A percentile compares a stretch with the other conserved stretches of the same genome.
phyloP scores from a whole-genome alignment of 495 filamentous ascomycete genomes.

The Aspergillus indologenus region DNA sequence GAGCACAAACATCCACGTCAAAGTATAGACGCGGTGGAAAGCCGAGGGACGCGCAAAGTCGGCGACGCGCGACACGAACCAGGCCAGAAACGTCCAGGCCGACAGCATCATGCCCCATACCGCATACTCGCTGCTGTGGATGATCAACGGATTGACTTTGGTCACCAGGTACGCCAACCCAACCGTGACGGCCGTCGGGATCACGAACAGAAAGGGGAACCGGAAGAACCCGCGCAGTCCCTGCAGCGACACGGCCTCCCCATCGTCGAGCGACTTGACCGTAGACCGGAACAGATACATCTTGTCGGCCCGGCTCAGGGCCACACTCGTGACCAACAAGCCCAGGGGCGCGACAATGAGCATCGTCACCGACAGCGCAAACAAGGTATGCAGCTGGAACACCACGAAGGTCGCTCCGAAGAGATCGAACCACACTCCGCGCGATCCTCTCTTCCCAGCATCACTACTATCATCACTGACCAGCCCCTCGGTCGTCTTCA shows the following conservation, averaged over 20 bases:
- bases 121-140: constrained; percentile 81
- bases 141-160: constrained; percentile 81
- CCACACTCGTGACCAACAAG: constrained; percentile 63
- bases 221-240: constrained; percentile 81
- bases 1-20: constrained; percentile 77
- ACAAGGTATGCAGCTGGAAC: constrained; percentile 74
- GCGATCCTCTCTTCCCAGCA: constrained; percentile 61
- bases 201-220: constrained; percentile 71
- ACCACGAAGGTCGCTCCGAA: constrained; percentile 80
- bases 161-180: constrained; percentile 71
- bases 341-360: constrained; percentile 73
- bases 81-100: constrained; percentile 74
- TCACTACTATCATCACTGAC: constrained; percentile 66
- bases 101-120: constrained; percentile 86
- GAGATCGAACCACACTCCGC: constrained; percentile 91
- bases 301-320: constrained; percentile 64
- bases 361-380: constrained; percentile 80
- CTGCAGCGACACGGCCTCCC: constrained; percentile 60
- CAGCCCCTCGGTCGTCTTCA: constrained; percentile 67
- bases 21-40: constrained; percentile 73
- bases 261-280: constrained; percentile 53
- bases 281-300: constrained; percentile 77
- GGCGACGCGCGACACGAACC: constrained; percentile 79
- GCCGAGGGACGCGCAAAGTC: constrained; percentile 84
- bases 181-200: constrained; percentile 67